Conservation (phyloP, 495 filamentous ascomycete genomes). For the Aspergillus sparsus region DNA sequence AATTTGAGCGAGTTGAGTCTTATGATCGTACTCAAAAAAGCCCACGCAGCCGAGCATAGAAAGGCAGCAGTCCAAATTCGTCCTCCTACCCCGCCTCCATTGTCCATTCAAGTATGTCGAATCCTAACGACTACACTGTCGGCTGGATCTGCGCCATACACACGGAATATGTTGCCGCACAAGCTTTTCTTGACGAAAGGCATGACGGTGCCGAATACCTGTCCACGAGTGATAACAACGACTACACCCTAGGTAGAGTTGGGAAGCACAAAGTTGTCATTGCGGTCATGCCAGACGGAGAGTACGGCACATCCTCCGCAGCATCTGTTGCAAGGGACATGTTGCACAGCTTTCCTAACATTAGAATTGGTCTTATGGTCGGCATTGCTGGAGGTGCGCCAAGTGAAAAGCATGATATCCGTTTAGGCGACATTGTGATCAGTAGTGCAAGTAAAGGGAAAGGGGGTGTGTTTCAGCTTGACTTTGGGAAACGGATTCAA, state of each 20-base stretch:
- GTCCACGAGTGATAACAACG: conserved; percentile 32
- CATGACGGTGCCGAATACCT: conserved; percentile 32
- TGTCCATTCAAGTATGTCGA: not conserved
- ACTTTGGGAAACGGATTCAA: not conserved
- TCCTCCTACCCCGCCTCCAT: too few relatives aligned
- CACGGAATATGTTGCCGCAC: conserved; percentile 45
- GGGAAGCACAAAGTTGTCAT: conserved; percentile 47
- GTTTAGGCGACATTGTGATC: too few relatives aligned
- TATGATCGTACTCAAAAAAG: too few relatives aligned
- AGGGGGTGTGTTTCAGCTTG: not conserved
- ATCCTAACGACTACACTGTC: conserved; percentile 21
- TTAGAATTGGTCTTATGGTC: conserved; percentile 23
- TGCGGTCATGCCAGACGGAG: conserved; percentile 34
- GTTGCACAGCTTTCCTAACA: conserved; percentile 40
- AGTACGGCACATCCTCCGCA: conserved; percentile 42
- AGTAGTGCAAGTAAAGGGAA: conserved; percentile 2
- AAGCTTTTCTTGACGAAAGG: conserved; percentile 48
- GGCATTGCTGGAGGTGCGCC: conserved; percentile 5
- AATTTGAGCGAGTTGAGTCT: too few relatives aligned
- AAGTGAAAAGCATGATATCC: not conserved
- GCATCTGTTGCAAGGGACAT: conserved; percentile 42
- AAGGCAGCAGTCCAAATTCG: too few relatives aligned
- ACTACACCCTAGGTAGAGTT: conserved; percentile 46
- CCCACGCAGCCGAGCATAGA: too few relatives aligned
- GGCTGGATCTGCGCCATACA: conserved; percentile 53